Evolutionary conservation across 805 yeast species (phyloP).

Genomic region (Ogataea thermomethanolica): DNA sequence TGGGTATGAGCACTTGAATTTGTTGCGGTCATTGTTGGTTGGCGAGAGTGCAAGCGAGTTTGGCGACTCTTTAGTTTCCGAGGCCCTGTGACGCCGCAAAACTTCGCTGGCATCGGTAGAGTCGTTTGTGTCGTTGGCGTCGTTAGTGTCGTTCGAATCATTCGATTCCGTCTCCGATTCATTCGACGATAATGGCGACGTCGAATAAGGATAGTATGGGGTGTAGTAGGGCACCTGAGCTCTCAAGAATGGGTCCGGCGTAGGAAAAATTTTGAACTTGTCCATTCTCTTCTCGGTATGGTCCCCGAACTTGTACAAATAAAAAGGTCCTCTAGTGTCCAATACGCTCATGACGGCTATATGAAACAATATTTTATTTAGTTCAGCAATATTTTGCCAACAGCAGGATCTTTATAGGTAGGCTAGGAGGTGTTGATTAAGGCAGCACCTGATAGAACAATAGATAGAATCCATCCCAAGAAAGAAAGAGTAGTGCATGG

Average conservation of each 20-base stretch:
- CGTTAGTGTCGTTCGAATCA: not conserved
- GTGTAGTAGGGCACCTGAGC: conserved; percentile 3
- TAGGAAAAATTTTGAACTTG: conserved; percentile 24
- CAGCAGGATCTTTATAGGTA: not conserved
- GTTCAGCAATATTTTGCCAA: too few species aligned
- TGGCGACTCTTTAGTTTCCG: conserved; percentile 1
- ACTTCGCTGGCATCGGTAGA: too few species aligned
- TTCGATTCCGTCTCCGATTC: conserved; percentile 7
- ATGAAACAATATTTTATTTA: too few species aligned
- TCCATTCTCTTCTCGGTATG: conserved; percentile 19
- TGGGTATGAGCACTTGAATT: conserved; percentile 20
- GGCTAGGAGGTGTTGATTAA: not conserved
- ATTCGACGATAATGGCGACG: conserved; percentile 6
- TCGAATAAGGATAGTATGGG: not conserved
- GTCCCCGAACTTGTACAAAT: conserved; percentile 23
- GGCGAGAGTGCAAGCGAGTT: conserved; percentile 3
- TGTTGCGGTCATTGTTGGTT: conserved; percentile 3
- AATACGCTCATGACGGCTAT: conserved; percentile 3
- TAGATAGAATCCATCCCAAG: not conserved
- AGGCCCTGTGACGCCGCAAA: too few species aligned
- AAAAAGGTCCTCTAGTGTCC: conserved; percentile 19
- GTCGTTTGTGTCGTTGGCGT: too few species aligned
- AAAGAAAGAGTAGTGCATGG: not conserved
- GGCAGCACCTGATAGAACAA: not conserved
- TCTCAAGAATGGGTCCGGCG: conserved; percentile 10